Evolutionary conservation across 768 basidiomycete species (phyloP), one percentile per base, ranked within the genome.

Genomic region (Termitomyces sp.): DNA sequence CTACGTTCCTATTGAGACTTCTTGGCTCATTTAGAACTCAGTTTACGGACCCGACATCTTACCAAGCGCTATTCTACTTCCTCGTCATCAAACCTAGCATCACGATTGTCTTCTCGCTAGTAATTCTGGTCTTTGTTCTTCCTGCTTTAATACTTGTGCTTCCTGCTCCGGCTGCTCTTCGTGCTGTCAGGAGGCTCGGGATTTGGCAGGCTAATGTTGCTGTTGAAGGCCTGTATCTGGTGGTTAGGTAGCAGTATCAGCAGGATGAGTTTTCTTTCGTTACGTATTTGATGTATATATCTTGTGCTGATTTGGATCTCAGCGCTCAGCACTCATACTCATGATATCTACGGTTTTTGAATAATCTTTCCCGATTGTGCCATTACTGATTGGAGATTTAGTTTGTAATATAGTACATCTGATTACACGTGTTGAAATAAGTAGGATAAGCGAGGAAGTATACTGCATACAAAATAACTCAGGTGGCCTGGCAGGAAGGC

Each of bases 31-130:
- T 50, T 38, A 10, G n/a, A 50, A 23, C 50, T 13, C 63, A 91
- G 90, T 93, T 93, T 72, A 86, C 87, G 44, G 91, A 93, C 66
- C 75, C 87, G 41, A 89, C 87, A 5, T 89, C 91, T 18, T 93
- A 91, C 71, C 89, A 89, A 74, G 87, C 91, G 0, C 79, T 93
- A 3, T 93, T 93, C 77, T 93, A 93, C 70, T 93, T 93, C 74
- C 80, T 93, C 61, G 88, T 93, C 52, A 85, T 93, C 76, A 93
- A 93, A 69, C 89, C 91, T 2, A 79, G 83, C 33, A 88, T 93
- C 70, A 91, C 90, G 1, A 71, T 93, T 30, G 74, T 88, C 18
- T 74, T 92, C 38, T 80, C 82, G 5, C 69, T 90, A 14, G 63
- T 74, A 23, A 68, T 90, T 52, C 41, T 89, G 16, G 71, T 82